Base-by-base conservation (phyloP, 2,329 filamentous ascomycete species). In the Helminthosporium solani region DNA sequence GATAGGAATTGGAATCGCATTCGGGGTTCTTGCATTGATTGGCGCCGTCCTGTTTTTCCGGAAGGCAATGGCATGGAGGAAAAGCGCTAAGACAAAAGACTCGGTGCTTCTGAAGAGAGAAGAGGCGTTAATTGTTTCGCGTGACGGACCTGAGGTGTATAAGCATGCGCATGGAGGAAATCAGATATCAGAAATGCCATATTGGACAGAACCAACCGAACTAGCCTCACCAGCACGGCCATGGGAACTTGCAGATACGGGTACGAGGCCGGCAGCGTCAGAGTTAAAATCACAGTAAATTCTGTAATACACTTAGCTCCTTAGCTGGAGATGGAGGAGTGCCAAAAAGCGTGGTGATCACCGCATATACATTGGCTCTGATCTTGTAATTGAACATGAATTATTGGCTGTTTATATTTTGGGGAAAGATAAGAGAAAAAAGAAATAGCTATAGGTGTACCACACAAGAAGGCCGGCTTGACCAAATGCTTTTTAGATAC, bases 1-100 rank as follows among this genome's bases (percentile, higher is more conserved):
- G 4, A 44, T 51, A 2, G 48, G 41, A 9, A 25, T 48, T n/a
- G 48, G 48, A 8, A 25, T 44, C 3, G 45, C 36, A 18, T 9
- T 47, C 14, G 48, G 48, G 2, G 18, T 41, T 16, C 33, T 42
- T 5, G 27, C 20, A 21, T 16, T 42, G 1, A n/a, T 42, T 18
- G 28, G 28, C 2, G 15, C 11, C 15, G n/a, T 19, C 14, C 18
- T 33, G n/a, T 42, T 42, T 15, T 28, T 33, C 15, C 15, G 28
- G n/a, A 42, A 42, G 16, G 39, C 28, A 3, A 3, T 21, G 16
- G n/a, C 18, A 9, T 42, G 27, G 39, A 42, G 30, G 39, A 33
- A 25, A 12, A 28, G 23, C 3, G 39, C 39, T 31, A 31, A 31
- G 5, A 5, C 14, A 14, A 6, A 31, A n/a, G 28, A 31, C 5